Conservation (phyloP, 2,329 filamentous ascomycete species). For the Microthyrium microscopicum region DNA sequence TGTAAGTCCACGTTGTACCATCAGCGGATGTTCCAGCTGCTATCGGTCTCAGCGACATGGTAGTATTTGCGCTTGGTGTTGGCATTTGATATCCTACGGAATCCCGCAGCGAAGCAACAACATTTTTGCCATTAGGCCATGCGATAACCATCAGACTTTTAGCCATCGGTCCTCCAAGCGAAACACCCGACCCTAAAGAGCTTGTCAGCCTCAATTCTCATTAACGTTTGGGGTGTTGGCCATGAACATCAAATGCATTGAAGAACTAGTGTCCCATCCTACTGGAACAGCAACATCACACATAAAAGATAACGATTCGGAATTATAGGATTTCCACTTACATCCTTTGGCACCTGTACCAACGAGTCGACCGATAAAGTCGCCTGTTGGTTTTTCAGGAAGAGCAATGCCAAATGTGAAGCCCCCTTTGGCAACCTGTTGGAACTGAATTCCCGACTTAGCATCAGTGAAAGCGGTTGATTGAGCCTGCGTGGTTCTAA, state of each 20-base stretch:
- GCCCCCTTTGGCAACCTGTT: background rate
- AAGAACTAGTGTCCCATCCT: background rate
- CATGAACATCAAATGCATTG: background rate
- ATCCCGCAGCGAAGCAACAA: background rate
- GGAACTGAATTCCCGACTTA: constrained; percentile 1
- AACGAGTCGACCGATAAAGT: constrained; percentile 1
- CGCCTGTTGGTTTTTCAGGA: background rate
- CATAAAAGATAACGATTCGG: no score
- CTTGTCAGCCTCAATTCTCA: background rate
- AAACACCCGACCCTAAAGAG: background rate
- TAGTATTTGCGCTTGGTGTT: background rate
- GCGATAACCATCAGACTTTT: constrained; percentile 1
- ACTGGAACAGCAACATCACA: no score
- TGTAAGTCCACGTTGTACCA: background rate
- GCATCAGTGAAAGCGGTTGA: constrained; percentile 3
- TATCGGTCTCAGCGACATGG: constrained; percentile 2
- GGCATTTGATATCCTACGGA: background rate
- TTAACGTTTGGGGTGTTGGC: background rate
- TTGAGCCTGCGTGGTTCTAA: no score
- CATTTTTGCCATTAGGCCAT: constrained; percentile 3
- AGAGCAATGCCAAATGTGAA: constrained; percentile 3
- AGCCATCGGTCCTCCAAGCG: background rate
- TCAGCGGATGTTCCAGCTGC: constrained; percentile 1
- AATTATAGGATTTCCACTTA: no score
- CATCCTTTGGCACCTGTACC: no score